These are phyloP conservation scores for Penicillium chermesinum DNA, from an alignment of 495 filamentous ascomycete species.

Conservation along the genomic window DNA sequence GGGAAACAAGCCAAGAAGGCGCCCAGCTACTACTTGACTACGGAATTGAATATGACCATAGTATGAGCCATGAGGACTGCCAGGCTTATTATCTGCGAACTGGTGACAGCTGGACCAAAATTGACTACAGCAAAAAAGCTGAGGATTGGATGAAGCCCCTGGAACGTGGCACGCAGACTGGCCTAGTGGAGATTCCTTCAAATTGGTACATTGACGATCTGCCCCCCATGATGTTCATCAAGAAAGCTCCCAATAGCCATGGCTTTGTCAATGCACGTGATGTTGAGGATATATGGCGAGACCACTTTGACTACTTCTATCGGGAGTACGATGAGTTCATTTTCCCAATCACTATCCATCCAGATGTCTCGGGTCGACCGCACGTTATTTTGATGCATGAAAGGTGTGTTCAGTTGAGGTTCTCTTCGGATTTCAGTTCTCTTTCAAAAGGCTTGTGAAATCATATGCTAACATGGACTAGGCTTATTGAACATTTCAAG, in stretches of 20 bases:
- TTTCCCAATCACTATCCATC: slow-evolving; percentile 68
- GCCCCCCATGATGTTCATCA: slow-evolving; percentile 58
- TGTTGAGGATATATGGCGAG: slow-evolving; percentile 53
- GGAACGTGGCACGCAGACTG: slow-evolving; percentile 44
- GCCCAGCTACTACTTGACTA: slow-evolving; percentile 61
- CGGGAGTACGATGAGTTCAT: slow-evolving; percentile 65
- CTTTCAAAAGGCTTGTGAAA: neutral
- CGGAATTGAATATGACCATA: slow-evolving; percentile 66
- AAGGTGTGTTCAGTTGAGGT: too few relatives aligned
- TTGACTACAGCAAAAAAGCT: slow-evolving; percentile 53
- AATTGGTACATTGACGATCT: slow-evolving; percentile 67
- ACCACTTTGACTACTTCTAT: slow-evolving; percentile 68
- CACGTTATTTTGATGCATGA: slow-evolving; percentile 45
- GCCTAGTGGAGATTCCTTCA: slow-evolving; percentile 59
- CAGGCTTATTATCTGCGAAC: slow-evolving; percentile 59
- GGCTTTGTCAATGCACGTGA: slow-evolving; percentile 55
- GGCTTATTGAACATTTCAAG: slow-evolving; percentile 66
- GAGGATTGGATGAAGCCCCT: slow-evolving; percentile 64
- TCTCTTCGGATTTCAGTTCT: too few relatives aligned
- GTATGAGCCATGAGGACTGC: slow-evolving; percentile 61
- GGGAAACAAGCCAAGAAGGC: slow-evolving; percentile 62
- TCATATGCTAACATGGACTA: slow-evolving; percentile 11
- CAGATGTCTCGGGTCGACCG: slow-evolving; percentile 61
- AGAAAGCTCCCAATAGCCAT: slow-evolving; percentile 51
- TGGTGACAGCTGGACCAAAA: slow-evolving; percentile 56